A percentile compares a stretch with the other conserved stretches of the same genome.
These are phyloP conservation scores for Cordyceps farinosa DNA, from an alignment of 2,329 filamentous ascomycete genomes.

Conservation along the genomic window DNA sequence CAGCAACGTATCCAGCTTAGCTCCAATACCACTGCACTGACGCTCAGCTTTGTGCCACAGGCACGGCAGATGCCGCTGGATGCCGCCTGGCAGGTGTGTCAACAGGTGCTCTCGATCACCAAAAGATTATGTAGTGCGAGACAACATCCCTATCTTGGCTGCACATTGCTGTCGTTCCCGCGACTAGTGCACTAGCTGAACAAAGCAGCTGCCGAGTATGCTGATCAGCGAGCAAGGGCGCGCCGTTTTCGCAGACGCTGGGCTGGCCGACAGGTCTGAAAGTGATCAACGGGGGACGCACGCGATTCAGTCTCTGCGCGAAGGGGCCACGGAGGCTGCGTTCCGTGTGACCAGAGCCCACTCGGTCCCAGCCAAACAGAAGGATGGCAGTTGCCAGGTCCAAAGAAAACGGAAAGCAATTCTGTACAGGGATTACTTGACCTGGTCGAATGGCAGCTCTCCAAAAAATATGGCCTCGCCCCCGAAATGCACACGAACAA, in stretches of 20 bases:
- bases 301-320: constrained; percentile 10
- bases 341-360: constrained; percentile 5
- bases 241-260: neutral
- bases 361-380: neutral
- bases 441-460: too few relatives aligned
- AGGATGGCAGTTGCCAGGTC: neutral
- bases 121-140: neutral
- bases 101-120: neutral
- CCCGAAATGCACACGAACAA: too few relatives aligned
- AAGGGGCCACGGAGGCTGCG: constrained; percentile 7
- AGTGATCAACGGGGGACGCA: constrained; percentile 1
- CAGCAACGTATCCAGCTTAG: neutral
- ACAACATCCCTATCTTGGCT: neutral
- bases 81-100: neutral
- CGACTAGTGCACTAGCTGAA: neutral
- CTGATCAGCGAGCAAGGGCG: neutral
- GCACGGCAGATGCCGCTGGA: neutral
- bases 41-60: neutral
- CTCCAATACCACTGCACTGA: neutral
- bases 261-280: neutral
- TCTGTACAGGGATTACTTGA: too few relatives aligned
- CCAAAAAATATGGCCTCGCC: too few relatives aligned
- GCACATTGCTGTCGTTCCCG: neutral
- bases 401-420: too few relatives aligned
- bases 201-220: neutral